Percentiles rank a stretch among this genome's conserved stretches.
phyloP scores from a whole-genome alignment of 1,139 yeast genomes.

The Kodamaea ohmeri region DNA sequence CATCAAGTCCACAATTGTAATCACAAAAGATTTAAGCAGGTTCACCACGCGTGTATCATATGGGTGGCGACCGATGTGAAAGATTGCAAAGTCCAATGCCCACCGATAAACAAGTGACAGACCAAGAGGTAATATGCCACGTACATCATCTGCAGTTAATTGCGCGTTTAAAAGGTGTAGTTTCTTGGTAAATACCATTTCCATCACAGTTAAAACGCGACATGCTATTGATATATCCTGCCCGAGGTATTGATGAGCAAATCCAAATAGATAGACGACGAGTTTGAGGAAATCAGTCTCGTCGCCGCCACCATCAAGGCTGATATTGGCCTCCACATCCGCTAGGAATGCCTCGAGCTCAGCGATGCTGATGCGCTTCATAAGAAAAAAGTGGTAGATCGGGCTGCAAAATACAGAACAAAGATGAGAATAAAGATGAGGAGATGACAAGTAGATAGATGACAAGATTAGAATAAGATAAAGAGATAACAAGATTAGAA shows the following conservation, averaged over 20 bases:
- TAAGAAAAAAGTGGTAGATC: too few relatives aligned
- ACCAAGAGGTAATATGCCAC: constrained; percentile 9
- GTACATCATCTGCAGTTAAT: constrained; percentile 14
- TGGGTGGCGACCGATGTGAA: constrained; percentile 19
- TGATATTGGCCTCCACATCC: constrained; percentile 36
- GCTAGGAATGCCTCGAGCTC: constrained; percentile 35
- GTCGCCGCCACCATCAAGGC: constrained; percentile 31
- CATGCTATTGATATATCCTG: constrained; percentile 13
- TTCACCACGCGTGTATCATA: constrained; percentile 18
- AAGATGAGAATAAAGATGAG: background rate
- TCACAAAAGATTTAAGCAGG: constrained; percentile 30
- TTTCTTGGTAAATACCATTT: constrained; percentile 29
- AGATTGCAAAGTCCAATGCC: constrained; percentile 29
- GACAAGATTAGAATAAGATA: too few relatives aligned
- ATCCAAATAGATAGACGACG: constrained; percentile 33
- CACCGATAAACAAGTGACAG: constrained; percentile 24
- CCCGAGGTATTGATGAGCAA: constrained; percentile 26
- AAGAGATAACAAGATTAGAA: too few relatives aligned
- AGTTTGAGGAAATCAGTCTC: constrained; percentile 38
- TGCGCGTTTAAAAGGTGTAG: constrained; percentile 26
- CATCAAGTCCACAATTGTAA: constrained; percentile 31
- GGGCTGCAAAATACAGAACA: background rate
- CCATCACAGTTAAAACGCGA: constrained; percentile 27
- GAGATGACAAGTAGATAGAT: background rate
- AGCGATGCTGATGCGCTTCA: constrained; percentile 20